Evolutionary conservation across 1,139 yeast genomes (phyloP).

Genomic region (Blastobotrys proliferans): DNA sequence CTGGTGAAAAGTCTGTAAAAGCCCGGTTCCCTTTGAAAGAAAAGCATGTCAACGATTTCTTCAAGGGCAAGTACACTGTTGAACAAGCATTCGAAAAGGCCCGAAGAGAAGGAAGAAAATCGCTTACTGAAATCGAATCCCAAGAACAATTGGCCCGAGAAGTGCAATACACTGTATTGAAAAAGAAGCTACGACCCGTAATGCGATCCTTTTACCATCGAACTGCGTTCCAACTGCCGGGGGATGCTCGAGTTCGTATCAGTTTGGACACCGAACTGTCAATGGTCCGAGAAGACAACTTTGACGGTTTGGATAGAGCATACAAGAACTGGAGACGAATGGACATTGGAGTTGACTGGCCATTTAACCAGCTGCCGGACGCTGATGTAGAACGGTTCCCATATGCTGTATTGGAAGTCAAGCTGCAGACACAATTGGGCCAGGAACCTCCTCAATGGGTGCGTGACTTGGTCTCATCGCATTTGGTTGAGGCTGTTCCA

Average conservation of each 20-base stretch:
- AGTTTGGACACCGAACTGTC: constrained; percentile 93
- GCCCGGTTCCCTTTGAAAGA: constrained; percentile 93
- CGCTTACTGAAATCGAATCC: constrained; percentile 80
- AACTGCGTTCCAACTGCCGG: constrained; percentile 98
- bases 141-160: constrained; percentile 89
- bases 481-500: constrained; percentile 96
- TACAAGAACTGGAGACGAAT: constrained; percentile 94
- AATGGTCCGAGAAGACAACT: constrained; percentile 95
- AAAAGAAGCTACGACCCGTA: constrained; percentile 84
- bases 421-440: constrained; percentile 93
- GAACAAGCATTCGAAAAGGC: constrained; percentile 87
- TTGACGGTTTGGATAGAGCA: constrained; percentile 89
- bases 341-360: constrained; percentile 97
- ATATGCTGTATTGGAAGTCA: constrained; percentile 94
- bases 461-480: constrained; percentile 83
- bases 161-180: constrained; percentile 82
- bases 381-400: constrained; percentile 90
- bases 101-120: constrained; percentile 88
- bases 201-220: constrained; percentile 94
- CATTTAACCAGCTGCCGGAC: constrained; percentile 79
- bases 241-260: constrained; percentile 97
- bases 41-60: constrained; percentile 77
- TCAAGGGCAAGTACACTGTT: constrained; percentile 81
- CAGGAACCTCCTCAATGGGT: constrained; percentile 99
- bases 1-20: constrained; percentile 97